Evolutionary conservation across 2,329 filamentous ascomycete genomes (phyloP).

Genomic region (Hysterium pulicare): DNA sequence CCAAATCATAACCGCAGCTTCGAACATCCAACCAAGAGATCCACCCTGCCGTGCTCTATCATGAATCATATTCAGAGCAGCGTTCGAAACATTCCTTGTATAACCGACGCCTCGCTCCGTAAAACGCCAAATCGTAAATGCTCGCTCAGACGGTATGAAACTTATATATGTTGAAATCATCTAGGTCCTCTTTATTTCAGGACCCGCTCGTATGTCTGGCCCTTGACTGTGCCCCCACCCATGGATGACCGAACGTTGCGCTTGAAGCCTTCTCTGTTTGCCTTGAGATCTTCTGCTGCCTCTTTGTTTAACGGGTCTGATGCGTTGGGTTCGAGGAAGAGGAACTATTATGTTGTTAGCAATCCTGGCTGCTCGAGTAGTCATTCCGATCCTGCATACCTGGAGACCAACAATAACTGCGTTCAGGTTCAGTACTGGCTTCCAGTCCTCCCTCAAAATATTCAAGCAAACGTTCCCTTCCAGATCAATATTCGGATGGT

Average conservation of each 20-base stretch:
- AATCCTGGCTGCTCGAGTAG: not conserved
- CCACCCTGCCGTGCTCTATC: too few species aligned
- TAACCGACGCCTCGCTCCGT: constrained; percentile 26
- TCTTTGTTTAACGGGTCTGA: constrained; percentile 98
- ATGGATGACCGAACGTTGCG: constrained; percentile 83
- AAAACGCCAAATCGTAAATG: constrained; percentile 25
- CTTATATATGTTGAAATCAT: not conserved
- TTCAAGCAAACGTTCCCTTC: constrained; percentile 98
- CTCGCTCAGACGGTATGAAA: constrained; percentile 14
- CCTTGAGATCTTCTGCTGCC: constrained; percentile 85
- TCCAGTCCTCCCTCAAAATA: constrained; percentile 97
- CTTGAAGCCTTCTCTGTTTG: constrained; percentile 84
- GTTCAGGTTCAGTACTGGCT: constrained; percentile 94
- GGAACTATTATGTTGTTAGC: constrained; percentile 59
- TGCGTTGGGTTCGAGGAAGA: constrained; percentile 96
- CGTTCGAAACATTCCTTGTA: too few species aligned
- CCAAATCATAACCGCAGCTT: not conserved
- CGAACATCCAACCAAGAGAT: not conserved
- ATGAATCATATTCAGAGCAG: too few species aligned
- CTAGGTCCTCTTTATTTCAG: constrained; percentile 53
- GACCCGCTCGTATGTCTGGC: constrained; percentile 73
- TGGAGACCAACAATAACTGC: constrained; percentile 93
- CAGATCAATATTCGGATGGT: constrained; percentile 97
- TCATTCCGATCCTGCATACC: constrained; percentile 43
- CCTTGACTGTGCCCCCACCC: constrained; percentile 73